phyloP scores from a whole-genome alignment of 352 stramenopile genomes.

The Elongisporangium senticosum region DNA sequence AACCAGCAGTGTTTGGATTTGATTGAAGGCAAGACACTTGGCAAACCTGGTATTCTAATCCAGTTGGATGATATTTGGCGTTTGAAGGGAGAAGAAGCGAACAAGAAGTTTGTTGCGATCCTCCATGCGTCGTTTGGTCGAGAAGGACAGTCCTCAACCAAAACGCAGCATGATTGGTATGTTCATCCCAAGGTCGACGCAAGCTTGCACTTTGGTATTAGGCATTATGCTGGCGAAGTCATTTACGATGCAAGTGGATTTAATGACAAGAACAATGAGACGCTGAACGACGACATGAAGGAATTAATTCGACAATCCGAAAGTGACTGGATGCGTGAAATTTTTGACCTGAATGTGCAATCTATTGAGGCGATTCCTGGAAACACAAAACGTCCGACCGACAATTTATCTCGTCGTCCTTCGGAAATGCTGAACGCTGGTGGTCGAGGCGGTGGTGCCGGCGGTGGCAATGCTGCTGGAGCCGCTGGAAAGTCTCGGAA shows the following conservation, averaged over 20 bases:
- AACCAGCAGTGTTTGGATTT: constrained; percentile 93
- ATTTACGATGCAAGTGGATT: constrained; percentile 97
- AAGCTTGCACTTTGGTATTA: constrained; percentile 86
- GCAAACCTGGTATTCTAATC: constrained; percentile 90
- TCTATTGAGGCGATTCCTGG: constrained; percentile 77
- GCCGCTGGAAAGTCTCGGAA: constrained; percentile 73
- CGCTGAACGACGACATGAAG: constrained; percentile 92
- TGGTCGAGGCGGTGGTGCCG: constrained; percentile 23
- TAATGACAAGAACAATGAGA: constrained; percentile 99
- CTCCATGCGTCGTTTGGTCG: constrained; percentile 80
- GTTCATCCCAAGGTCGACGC: constrained; percentile 89
- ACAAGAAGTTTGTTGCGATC: constrained; percentile 89
- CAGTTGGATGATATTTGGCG: constrained; percentile 95
- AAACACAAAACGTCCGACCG: constrained; percentile 61
- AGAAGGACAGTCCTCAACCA: constrained; percentile 43
- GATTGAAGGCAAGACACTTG: constrained; percentile 88
- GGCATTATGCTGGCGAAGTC: constrained; percentile 92
- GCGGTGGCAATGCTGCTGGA: constrained; percentile 35
- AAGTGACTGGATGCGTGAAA: constrained; percentile 78
- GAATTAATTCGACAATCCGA: constrained; percentile 85
- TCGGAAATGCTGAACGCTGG: constrained; percentile 29
- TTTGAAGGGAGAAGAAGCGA: constrained; percentile 90
- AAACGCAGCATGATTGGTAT: constrained; percentile 83
- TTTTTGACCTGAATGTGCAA: constrained; percentile 85
- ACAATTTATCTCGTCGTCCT: constrained; percentile 60